Evolutionary conservation across 108 stramenopile species (phyloP).

Genomic region (Phaeodactylum tricornutum): DNA sequence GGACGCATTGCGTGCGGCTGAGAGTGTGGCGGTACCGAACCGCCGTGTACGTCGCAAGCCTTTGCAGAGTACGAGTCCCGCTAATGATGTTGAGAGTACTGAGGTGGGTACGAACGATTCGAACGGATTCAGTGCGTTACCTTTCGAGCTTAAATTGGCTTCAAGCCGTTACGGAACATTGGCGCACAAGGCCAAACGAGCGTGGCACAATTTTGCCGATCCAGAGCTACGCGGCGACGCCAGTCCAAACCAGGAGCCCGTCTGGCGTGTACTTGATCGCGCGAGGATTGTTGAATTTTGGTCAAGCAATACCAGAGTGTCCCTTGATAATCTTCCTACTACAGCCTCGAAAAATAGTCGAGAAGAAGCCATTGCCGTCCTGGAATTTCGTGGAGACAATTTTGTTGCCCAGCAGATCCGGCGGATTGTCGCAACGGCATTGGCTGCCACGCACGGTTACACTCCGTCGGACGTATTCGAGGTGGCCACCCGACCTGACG

Average conservation of each 20-base stretch:
- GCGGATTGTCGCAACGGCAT: constrained; percentile 34
- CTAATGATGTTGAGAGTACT: constrained; percentile 1
- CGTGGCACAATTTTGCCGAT: constrained; percentile 71
- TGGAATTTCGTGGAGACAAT: constrained; percentile 57
- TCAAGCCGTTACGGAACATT: constrained; percentile 56
- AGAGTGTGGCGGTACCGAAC: constrained; percentile 3
- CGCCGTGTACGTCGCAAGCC: not conserved
- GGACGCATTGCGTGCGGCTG: constrained; percentile 14
- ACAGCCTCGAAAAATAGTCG: not conserved
- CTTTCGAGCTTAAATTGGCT: too few relatives aligned
- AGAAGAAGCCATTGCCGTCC: constrained; percentile 15
- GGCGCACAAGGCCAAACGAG: constrained; percentile 30
- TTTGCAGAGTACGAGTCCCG: not conserved
- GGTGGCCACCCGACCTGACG: constrained; percentile 22
- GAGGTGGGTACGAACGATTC: constrained; percentile 4
- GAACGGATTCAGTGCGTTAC: constrained; percentile 10
- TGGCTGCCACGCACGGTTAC: constrained; percentile 58
- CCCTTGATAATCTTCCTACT: too few relatives aligned
- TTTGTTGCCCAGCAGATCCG: constrained; percentile 47
- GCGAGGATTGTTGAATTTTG: constrained; percentile 33
- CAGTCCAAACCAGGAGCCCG: constrained; percentile 54
- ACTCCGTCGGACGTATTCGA: constrained; percentile 38
- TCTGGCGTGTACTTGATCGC: constrained; percentile 57
- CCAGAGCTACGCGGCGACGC: constrained; percentile 36
- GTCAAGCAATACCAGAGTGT: not conserved